Base-by-base conservation (phyloP, 2,329 filamentous ascomycete species). In the Sordariomycetes sp. region DNA sequence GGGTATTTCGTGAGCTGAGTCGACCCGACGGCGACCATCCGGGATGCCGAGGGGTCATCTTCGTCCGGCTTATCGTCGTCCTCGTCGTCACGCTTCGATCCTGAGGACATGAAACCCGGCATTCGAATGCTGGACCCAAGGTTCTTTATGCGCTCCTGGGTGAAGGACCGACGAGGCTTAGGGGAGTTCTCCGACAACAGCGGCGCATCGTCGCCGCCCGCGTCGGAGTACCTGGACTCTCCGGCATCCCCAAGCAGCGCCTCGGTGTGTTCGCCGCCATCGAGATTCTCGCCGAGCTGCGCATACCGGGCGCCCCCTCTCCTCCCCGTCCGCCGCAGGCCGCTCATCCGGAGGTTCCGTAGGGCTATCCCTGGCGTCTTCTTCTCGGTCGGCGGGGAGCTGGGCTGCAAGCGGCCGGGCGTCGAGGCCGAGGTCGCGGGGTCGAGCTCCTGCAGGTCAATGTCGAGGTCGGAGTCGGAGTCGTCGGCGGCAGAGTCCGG, bases 401-500 rank as follows among this genome's bases (percentile, higher is more conserved):
- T 77, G 62, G 83, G 77, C 65, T 85, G 80, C 58, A 68, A 61
- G 24, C 70, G 66, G 35, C 65, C 65, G 55, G 67, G 64, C n/a
- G 40, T 58, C n/a, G 25, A 35, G 34, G 68, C 50, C 37, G 67
- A 67, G 22, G 69, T 69, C 59, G 68, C 68, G 58, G 89, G 88
- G 68, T 92, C 88, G 64, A 94, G 84, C 76, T 93, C 89, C 67
- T 90, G 81, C 64, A 90, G 79, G 65, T 92, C 87, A 66, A 94
- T 78, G 62, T 89, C 86, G 64, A 87, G 82, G 69, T 93, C 88
- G 61, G 73, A 71, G 59, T 86, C 75, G 55, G 86, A 89, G 69
- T 91, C 87, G 72, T 85, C 77, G 66, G 76, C 72, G 61, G 79
- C 79, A 60, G 81, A 83, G 72, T 87, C 83, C 72, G 85, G 85